A percentile compares a stretch with the other conserved stretches of the same genome.
Conservation (phyloP, 73 alveolate species). For the Stentor coeruleus region DNA sequence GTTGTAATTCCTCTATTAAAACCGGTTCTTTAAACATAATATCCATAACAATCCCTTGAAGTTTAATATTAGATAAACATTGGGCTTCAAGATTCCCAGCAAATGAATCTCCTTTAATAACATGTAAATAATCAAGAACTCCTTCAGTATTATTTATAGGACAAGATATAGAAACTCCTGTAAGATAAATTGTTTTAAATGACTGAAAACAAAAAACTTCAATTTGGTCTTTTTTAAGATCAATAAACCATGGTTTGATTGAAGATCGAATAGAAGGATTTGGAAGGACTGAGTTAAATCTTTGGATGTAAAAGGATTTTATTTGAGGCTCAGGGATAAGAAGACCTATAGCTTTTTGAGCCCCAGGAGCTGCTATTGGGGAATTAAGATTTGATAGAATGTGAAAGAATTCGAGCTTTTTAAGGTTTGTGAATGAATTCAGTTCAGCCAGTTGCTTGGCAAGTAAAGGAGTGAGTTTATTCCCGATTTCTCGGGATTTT, state of each 20-base stretch:
- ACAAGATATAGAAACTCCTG: background rate
- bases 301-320: background rate
- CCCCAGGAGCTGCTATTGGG: background rate
- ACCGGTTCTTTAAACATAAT: background rate
- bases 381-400: background rate
- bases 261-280: background rate
- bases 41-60: background rate
- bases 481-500: background rate
- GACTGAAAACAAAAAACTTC: background rate
- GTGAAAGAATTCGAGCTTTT: background rate
- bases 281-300: background rate
- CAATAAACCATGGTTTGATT: conserved; percentile 18
- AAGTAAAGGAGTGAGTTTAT: background rate
- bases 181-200: background rate
- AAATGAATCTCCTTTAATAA: background rate
- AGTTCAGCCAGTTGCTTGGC: background rate
- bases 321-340: background rate
- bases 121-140: background rate
- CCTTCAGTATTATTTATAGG: background rate
- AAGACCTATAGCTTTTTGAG: background rate
- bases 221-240: background rate
- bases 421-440: background rate
- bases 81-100: background rate
- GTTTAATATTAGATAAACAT: background rate
- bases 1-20: background rate